Evolutionary conservation across 441 rosid species (phyloP).

Genomic region (Populus hybrid): DNA sequence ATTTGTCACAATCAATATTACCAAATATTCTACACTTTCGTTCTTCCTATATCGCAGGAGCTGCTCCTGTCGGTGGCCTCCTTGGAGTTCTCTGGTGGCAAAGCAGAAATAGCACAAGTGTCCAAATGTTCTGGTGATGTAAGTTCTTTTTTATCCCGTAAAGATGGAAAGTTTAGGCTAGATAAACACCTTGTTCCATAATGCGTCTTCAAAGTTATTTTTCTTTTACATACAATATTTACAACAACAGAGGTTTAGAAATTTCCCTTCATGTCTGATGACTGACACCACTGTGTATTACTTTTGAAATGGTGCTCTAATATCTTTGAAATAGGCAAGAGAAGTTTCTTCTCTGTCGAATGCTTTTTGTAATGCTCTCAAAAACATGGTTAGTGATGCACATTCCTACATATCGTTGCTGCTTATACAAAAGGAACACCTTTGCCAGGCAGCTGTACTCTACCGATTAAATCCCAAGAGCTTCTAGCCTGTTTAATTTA

Average conservation of each 20-base stretch:
- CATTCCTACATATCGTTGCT: neutral
- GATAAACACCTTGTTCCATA: neutral
- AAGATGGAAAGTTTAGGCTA: neutral
- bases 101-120: conserved; percentile 70
- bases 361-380: neutral
- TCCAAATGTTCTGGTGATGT: conserved; percentile 78
- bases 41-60: conserved; percentile 39
- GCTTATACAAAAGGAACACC: neutral
- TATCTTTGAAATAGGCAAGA: neutral
- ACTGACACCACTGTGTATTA: too few relatives aligned
- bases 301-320: too few relatives aligned
- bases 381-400: neutral
- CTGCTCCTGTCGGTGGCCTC: conserved; percentile 55
- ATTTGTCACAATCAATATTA: neutral
- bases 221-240: too few relatives aligned
- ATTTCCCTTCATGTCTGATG: neutral
- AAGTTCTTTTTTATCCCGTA: conserved; percentile 28
- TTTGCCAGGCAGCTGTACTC: neutral
- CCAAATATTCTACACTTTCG: neutral
- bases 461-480: neutral
- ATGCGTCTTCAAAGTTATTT: neutral
- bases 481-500: neutral
- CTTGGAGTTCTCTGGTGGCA: conserved; percentile 65
- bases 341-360: neutral
- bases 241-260: neutral